Conservation (phyloP, 139 green algal species). For the Spirogloea muscicola region DNA sequence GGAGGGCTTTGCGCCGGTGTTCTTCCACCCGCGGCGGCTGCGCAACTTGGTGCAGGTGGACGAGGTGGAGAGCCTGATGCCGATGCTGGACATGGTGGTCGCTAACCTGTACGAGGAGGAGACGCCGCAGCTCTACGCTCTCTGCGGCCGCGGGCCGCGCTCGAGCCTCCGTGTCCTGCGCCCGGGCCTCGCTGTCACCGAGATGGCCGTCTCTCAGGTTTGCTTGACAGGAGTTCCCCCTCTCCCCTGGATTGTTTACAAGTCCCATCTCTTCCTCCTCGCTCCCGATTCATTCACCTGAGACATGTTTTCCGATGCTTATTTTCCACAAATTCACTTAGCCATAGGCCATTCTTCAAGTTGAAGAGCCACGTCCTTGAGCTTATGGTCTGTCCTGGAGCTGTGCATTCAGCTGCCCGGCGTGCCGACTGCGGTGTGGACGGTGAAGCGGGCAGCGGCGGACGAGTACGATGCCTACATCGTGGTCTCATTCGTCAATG, state of each 20-base stretch:
- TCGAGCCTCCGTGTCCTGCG: constrained; percentile 81
- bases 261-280: too few relatives aligned
- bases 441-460: constrained; percentile 57
- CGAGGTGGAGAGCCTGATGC: constrained; percentile 77
- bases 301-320: too few relatives aligned
- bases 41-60: constrained; percentile 81
- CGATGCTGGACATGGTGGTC: constrained; percentile 89
- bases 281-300: too few relatives aligned
- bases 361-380: too few relatives aligned
- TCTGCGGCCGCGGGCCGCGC: constrained; percentile 75
- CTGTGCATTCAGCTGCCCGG: too few relatives aligned
- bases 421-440: constrained; percentile 86
- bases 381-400: too few relatives aligned
- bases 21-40: constrained; percentile 83
- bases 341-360: too few relatives aligned
- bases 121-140: constrained; percentile 87
- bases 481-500: constrained; percentile 93
- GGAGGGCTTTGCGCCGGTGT: constrained; percentile 78
- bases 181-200: constrained; percentile 82
- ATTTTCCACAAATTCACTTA: too few relatives aligned
- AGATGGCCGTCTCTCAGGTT: constrained; percentile 85
- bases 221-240: too few relatives aligned
- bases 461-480: constrained; percentile 94
- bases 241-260: too few relatives aligned
- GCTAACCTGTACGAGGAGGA: constrained; percentile 61